Percentiles rank a stretch among this genome's conserved stretches.
These are phyloP conservation scores for Aspergillus sp. DNA, from an alignment of 2,329 filamentous ascomycete genomes.

Conservation along the genomic window DNA sequence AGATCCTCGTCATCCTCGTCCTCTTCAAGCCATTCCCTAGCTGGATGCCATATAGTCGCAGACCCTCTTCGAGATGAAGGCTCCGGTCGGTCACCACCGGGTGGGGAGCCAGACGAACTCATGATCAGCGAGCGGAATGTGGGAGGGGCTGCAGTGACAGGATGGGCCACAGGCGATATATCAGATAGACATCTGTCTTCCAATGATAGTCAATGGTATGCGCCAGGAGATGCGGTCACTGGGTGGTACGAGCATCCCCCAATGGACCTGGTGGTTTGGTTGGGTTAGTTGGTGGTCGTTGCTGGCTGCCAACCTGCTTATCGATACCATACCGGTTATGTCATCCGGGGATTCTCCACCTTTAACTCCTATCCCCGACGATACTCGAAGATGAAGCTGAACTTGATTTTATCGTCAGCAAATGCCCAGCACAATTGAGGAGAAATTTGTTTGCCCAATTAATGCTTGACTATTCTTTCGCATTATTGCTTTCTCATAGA, in stretches of 20 bases:
- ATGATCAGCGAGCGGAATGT: conserved; percentile 21
- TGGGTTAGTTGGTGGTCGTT: background rate
- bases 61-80: conserved; percentile 15
- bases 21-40: conserved; percentile 35
- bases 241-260: no score
- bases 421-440: no score
- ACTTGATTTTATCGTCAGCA: no score
- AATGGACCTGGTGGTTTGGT: background rate
- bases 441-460: no score
- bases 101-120: conserved; percentile 21
- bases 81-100: conserved; percentile 17
- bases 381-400: no score
- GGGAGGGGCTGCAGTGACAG: conserved; percentile 4
- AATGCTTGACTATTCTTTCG: no score
- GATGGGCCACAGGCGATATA: conserved; percentile 7
- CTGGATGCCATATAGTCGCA: conserved; percentile 29
- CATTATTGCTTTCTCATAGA: no score
- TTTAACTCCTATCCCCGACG: conserved; percentile 18
- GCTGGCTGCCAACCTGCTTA: conserved; percentile 6
- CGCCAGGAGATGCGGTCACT: background rate
- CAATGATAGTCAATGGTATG: conserved; percentile 2
- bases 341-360: conserved; percentile 7
- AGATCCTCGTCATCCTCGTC: conserved; percentile 38
- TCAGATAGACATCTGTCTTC: background rate
- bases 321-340: conserved; percentile 14